Evolutionary conservation across 1,284 basidiomycete species (phyloP).

Genomic region (Ustilago nuda): DNA sequence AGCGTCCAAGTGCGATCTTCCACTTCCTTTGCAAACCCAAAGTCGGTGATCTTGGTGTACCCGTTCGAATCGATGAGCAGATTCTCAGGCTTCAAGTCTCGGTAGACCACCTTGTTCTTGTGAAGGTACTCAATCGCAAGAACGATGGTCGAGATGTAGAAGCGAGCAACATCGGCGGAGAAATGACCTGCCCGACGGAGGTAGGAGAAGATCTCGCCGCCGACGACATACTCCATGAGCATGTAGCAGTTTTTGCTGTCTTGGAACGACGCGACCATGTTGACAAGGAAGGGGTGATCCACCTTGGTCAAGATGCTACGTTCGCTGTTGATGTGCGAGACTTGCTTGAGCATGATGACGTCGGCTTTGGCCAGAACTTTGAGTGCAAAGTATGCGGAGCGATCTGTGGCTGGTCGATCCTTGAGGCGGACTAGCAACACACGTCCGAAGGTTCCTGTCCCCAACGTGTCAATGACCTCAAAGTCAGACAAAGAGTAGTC

Average conservation of each 20-base stretch:
- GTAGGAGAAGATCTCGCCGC: slow-evolving; percentile 73
- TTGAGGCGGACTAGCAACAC: slow-evolving; percentile 57
- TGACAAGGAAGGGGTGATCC: slow-evolving; percentile 67
- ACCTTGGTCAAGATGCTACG: slow-evolving; percentile 70
- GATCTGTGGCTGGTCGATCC: slow-evolving; percentile 18
- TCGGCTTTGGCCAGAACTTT: slow-evolving; percentile 74
- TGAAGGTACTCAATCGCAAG: slow-evolving; percentile 70
- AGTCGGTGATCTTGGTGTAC: slow-evolving; percentile 65
- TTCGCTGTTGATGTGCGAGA: slow-evolving; percentile 74
- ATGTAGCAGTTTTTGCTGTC: slow-evolving; percentile 74
- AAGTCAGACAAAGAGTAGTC: slow-evolving; percentile 46
- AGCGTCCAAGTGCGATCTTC: slow-evolving; percentile 64
- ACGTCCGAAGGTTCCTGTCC: slow-evolving; percentile 64
- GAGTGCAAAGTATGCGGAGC: slow-evolving; percentile 71
- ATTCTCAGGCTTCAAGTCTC: slow-evolving; percentile 68
- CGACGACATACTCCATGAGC: slow-evolving; percentile 73
- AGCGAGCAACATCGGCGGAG: slow-evolving; percentile 72
- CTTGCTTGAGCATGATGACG: slow-evolving; percentile 73
- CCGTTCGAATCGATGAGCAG: slow-evolving; percentile 58
- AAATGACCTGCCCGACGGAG: slow-evolving; percentile 70
- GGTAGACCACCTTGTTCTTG: slow-evolving; percentile 61
- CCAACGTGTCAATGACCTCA: slow-evolving; percentile 55
- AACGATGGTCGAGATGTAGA: slow-evolving; percentile 73
- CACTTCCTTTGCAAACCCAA: slow-evolving; percentile 65
- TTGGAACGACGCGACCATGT: slow-evolving; percentile 61